phyloP scores from a whole-genome alignment of 2,329 filamentous ascomycete species.

The Aspergillus sp. region DNA sequence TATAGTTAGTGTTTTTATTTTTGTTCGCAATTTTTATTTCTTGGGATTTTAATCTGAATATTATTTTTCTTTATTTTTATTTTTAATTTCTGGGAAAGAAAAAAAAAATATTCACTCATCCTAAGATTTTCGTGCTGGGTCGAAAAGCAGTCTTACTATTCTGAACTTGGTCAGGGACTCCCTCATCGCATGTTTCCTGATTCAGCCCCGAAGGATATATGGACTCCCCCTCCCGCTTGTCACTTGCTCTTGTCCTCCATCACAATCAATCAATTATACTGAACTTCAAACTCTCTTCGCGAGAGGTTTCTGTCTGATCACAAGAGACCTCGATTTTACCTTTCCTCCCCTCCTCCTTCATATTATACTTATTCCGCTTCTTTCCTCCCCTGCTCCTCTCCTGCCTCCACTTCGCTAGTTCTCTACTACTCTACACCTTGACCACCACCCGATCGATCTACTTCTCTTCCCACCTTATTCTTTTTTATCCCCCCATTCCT shows the following conservation, averaged over 20 bases:
- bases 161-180: slow-evolving; percentile 13
- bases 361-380: slow-evolving; percentile 12
- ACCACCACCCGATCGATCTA: slow-evolving; percentile 7
- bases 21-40: not conserved
- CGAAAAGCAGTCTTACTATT: not conserved
- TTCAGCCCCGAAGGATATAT: slow-evolving; percentile 17
- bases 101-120: not conserved
- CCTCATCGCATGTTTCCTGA: slow-evolving; percentile 6
- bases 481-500: not conserved
- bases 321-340: slow-evolving; percentile 19
- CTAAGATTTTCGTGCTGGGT: not conserved
- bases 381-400: slow-evolving; percentile 16
- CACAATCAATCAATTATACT: slow-evolving; percentile 16
- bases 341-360: slow-evolving; percentile 13
- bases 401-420: slow-evolving; percentile 13
- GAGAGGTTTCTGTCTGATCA: slow-evolving; percentile 17
- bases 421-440: not conserved
- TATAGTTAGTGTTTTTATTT: slow-evolving; percentile 5
- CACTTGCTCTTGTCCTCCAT: slow-evolving; percentile 16
- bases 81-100: not conserved
- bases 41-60: not conserved
- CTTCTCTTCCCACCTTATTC: slow-evolving; percentile 8
- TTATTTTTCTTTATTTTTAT: slow-evolving; percentile 1
- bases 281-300: slow-evolving; percentile 16
- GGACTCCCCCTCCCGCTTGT: slow-evolving; percentile 22